Conservation (phyloP, 2,329 filamentous ascomycete genomes). For the Colletotrichum sansevieriae region DNA sequence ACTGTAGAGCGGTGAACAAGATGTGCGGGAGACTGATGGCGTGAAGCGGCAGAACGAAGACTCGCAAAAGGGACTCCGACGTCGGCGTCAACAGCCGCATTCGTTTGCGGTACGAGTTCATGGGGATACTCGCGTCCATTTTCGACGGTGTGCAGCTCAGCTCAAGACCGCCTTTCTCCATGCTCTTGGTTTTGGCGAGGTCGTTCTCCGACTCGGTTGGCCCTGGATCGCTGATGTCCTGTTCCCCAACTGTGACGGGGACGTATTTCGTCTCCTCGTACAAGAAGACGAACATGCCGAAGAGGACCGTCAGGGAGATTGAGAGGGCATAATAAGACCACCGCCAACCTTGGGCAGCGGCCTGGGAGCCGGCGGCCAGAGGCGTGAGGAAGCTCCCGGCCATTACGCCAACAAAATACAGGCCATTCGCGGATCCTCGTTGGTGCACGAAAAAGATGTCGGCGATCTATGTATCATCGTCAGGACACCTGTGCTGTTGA, state of each 20-base stretch:
- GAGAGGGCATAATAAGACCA: conserved; percentile 49
- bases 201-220: background rate
- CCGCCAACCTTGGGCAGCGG: conserved; percentile 47
- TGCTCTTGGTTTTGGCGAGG: conserved; percentile 1
- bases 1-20: conserved; percentile 55
- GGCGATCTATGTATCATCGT: conserved; percentile 40
- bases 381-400: conserved; percentile 48
- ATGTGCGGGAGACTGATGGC: conserved; percentile 48
- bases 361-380: conserved; percentile 46
- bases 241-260: conserved; percentile 32
- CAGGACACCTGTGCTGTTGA: background rate
- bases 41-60: conserved; percentile 38
- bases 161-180: conserved; percentile 7
- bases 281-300: conserved; percentile 43
- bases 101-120: conserved; percentile 42
- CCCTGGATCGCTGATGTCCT: conserved; percentile 36
- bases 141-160: conserved; percentile 16
- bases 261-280: conserved; percentile 51
- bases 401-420: conserved; percentile 50
- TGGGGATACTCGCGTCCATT: conserved; percentile 6
- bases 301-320: conserved; percentile 44
- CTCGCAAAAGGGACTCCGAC: conserved; percentile 35
- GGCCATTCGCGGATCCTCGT: conserved; percentile 48
- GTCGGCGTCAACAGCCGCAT: conserved; percentile 44
- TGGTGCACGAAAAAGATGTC: conserved; percentile 52